These are phyloP conservation scores for Penicillium sp. DNA, from an alignment of 2,329 filamentous ascomycete genomes.

Conservation along the genomic window DNA sequence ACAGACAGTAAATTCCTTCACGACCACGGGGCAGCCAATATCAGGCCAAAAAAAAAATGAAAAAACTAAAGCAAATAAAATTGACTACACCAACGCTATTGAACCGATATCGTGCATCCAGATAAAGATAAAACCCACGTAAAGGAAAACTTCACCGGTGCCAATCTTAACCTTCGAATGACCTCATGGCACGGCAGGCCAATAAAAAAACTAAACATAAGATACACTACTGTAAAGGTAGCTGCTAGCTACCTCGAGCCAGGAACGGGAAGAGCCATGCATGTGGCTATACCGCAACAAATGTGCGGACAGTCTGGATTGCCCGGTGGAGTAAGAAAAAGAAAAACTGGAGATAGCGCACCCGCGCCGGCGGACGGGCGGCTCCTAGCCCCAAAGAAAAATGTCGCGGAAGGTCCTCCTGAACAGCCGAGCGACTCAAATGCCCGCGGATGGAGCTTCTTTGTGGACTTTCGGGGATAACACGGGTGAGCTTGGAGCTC, in stretches of 20 bases:
- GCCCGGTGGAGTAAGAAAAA: not conserved
- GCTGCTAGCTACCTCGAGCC: not conserved
- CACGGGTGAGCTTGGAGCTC: constrained; percentile 1
- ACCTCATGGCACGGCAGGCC: not conserved
- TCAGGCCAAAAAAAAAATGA: not conserved
- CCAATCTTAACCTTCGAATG: not conserved
- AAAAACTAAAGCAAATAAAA: not conserved
- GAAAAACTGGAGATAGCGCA: constrained; percentile 20
- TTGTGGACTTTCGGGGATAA: not conserved
- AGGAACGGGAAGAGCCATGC: not conserved
- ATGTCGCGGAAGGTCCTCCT: constrained; percentile 22
- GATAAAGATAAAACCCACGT: not conserved
- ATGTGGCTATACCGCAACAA: not conserved
- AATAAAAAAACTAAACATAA: not conserved
- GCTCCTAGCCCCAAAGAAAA: constrained; percentile 20
- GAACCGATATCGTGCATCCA: not conserved
- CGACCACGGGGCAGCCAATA: constrained; percentile 10
- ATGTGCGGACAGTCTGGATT: not conserved
- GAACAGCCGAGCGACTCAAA: constrained; percentile 11
- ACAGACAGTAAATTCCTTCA: constrained; percentile 20
- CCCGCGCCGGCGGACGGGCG: constrained; percentile 26
- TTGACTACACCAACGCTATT: not conserved
- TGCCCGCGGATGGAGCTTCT: not conserved
- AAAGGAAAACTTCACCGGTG: not conserved
- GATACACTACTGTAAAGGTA: not conserved